Base-by-base conservation (phyloP, 2,329 filamentous ascomycete species). In the Cercospora beticola region DNA sequence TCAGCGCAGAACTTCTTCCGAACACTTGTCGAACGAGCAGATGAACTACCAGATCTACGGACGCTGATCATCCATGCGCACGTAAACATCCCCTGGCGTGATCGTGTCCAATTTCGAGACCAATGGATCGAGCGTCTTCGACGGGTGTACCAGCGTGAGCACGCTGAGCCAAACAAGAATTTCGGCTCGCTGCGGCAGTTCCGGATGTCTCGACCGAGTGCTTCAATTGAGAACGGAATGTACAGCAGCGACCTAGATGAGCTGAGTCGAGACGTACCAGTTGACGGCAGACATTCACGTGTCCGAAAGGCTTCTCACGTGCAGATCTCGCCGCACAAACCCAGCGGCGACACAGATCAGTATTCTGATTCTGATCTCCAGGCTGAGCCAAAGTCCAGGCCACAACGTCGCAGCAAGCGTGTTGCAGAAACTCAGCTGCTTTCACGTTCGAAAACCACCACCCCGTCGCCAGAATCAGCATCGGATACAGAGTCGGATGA, bases 1-100 rank as follows among this genome's bases (percentile, higher is more conserved):
- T 87, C 89, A 0, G 93, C 93, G 0, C 88, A 92, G 73, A 88
- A 88, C 67, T 92, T 97, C 74, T 91, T 97, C 73, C 85, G 87
- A 49, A 95, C 92, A 16, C 83, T 98, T 2, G 86, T 94, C 23
- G 86, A 93, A 67, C 88, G 87, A 61, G 92, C 93, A 0, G 82
- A 85, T 1, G 80, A 85, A 2, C 79, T 98, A 23, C 87, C 85
- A 0, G 82, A 88, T 67, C 85, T 98, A 26, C 89, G 93, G 8
- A 84, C 86, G 54, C 82, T 97, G 10, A 85, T 87, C 1, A 86
- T 97, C 72, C 92, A 90, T 74, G 89, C 90, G 0, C 94, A 93
- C 79, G 83, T 97, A 59, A 88, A 94, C 75, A 89, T 91, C 28
- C 83, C 84, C 10, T 97, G 93, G 92, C 89, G 93, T 70, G 88